Evolutionary conservation across 768 basidiomycete species (phyloP), one percentile per base, ranked within the genome.

Genomic region (Lactarius tabidus): DNA sequence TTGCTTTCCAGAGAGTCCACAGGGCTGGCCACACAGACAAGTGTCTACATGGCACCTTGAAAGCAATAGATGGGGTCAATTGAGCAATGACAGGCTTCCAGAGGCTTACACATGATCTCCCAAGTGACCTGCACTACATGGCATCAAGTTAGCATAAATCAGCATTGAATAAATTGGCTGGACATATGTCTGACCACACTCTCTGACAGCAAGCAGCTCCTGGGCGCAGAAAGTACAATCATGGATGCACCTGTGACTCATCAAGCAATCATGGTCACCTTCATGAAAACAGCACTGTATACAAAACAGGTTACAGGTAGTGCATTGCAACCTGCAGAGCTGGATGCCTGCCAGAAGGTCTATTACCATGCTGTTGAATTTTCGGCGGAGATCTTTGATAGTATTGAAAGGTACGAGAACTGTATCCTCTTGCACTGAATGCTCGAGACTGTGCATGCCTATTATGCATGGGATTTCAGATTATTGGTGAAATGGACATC

Each of bases 371-470:
- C 61, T 75, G 23, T 83, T 79, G 60, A 84, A 79, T 1, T 74
- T 69, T 59, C 85, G 77, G 20, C 78, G 77, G n/a, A 88, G 67
- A 5, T 76, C 75, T 54, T 79, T 79, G 12, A 86, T 77, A 39
- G 78, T 76, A 1, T 78, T 76, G 73, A 87, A 87, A 1, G 88
- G 73, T 2, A 87, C 86, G 2, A 87, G 78, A 3, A 87, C 74
- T 0, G 82, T 84, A 52, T 88, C 86, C 68, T 87, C 86, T 71
- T 87, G 85, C 84, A 76, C 5, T 75, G 62, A 5, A 81, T 69
- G 77, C 70, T 87, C 86, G 28, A 87, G 85, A 57, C 84, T 84
- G 68, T 87, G 84, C 1, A 87, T 85, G 56, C 86, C 86, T 78
- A 61, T 33, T 20, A 62, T 38, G 39, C 18, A 57, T 28, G 33